Conservation (phyloP, 2,329 filamentous ascomycete genomes). For the Phialemoniopsis sp. region DNA sequence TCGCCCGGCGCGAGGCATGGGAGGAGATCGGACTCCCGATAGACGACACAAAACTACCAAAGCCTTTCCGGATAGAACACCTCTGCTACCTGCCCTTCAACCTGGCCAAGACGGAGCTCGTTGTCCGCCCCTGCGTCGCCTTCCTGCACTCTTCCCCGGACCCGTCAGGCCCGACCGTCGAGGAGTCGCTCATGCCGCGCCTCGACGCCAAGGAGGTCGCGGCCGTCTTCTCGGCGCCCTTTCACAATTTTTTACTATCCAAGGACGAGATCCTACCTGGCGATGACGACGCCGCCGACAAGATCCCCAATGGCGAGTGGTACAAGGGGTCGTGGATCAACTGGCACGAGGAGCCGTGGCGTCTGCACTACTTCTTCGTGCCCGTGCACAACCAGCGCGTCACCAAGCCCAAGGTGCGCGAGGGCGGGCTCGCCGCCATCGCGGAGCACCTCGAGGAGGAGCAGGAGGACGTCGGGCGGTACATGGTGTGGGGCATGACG, state of each 20-base stretch:
- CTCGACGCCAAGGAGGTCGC: constrained; percentile 89
- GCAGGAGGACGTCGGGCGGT: constrained; percentile 47
- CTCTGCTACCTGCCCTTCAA: constrained; percentile 79
- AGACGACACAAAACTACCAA: constrained; percentile 63
- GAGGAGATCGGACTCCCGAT: constrained; percentile 90
- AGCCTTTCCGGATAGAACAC: constrained; percentile 80
- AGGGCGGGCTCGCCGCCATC: constrained; percentile 36
- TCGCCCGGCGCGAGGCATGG: constrained; percentile 82
- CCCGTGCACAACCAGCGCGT: constrained; percentile 70
- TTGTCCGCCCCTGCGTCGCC: constrained; percentile 72
- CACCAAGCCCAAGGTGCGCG: constrained; percentile 44
- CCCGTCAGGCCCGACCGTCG: constrained; percentile 43
- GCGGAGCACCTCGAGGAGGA: constrained; percentile 41
- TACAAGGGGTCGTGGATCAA: constrained; percentile 80
- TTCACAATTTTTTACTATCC: constrained; percentile 72
- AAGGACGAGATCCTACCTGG: constrained; percentile 46
- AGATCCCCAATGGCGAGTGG: constrained; percentile 60
- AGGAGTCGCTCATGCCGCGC: constrained; percentile 70
- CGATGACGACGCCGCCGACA: constrained; percentile 13
- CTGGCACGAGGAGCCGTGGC: constrained; percentile 77
- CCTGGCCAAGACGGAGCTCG: constrained; percentile 68
- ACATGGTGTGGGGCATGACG: constrained; percentile 94
- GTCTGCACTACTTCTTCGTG: constrained; percentile 88
- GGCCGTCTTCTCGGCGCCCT: constrained; percentile 86
- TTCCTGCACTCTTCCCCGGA: constrained; percentile 57